These are phyloP conservation scores for Botrytis byssoidea DNA, from an alignment of 2,329 filamentous ascomycete genomes.

Conservation along the genomic window DNA sequence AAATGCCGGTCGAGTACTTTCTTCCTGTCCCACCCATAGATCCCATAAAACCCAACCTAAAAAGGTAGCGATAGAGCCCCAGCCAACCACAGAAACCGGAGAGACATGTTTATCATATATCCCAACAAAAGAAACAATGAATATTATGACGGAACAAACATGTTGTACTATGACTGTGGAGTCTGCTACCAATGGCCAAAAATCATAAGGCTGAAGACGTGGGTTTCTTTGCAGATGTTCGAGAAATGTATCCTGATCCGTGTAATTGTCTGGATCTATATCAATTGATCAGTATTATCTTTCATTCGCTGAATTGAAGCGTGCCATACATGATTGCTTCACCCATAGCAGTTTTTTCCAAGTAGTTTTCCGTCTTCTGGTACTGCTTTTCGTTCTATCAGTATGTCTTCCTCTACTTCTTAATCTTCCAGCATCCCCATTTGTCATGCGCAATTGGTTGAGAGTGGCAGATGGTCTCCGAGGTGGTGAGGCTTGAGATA, in stretches of 20 bases:
- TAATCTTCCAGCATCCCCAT: slow-evolving; percentile 28
- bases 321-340: slow-evolving; percentile 77
- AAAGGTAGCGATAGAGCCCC: slow-evolving; percentile 78
- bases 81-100: slow-evolving; percentile 83
- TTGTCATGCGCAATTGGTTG: slow-evolving; percentile 40
- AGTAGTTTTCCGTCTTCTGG: slow-evolving; percentile 63
- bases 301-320: neutral
- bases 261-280: slow-evolving; percentile 97
- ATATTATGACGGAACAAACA: slow-evolving; percentile 91
- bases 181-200: slow-evolving; percentile 94
- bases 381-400: slow-evolving; percentile 47
- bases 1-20: slow-evolving; percentile 40
- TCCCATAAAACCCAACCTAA: slow-evolving; percentile 92
- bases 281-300: slow-evolving; percentile 27
- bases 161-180: slow-evolving; percentile 97
- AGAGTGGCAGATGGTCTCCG: slow-evolving; percentile 46
- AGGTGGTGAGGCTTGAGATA: slow-evolving; percentile 61
- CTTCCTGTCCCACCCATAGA: slow-evolving; percentile 76
- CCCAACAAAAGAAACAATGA: slow-evolving; percentile 87
- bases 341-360: slow-evolving; percentile 99
- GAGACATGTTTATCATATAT: slow-evolving; percentile 87
- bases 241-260: slow-evolving; percentile 93
- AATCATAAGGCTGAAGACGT: slow-evolving; percentile 90
- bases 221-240: slow-evolving; percentile 95
- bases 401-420: slow-evolving; percentile 33